A percentile compares a stretch with the other conserved stretches of the same genome.
phyloP scores from a whole-genome alignment of 768 basidiomycete species.

The Boletales sp. region DNA sequence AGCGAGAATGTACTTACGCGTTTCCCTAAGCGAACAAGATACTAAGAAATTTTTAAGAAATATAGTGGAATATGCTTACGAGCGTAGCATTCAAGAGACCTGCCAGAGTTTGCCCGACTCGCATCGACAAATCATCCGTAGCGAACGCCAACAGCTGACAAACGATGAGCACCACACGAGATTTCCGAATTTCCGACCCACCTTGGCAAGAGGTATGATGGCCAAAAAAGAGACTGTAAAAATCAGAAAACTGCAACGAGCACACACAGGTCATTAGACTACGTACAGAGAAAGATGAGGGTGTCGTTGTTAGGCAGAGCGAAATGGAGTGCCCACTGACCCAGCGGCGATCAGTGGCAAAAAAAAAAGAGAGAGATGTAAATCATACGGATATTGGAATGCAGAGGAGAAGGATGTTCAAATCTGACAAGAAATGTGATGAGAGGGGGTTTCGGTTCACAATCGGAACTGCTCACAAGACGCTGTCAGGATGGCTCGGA shows the following conservation, averaged over 20 bases:
- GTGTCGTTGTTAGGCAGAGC: conserved; percentile 49
- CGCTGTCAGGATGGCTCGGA: conserved; percentile 50
- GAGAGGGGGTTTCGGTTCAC: neutral
- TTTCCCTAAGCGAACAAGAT: conserved; percentile 22
- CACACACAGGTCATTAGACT: neutral
- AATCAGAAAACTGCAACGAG: neutral
- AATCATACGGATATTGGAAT: conserved; percentile 64
- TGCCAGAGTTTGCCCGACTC: conserved; percentile 80
- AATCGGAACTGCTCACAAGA: conserved; percentile 47
- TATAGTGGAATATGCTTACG: conserved; percentile 35
- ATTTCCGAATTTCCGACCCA: conserved; percentile 17
- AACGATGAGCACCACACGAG: neutral
- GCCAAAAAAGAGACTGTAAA: conserved; percentile 70
- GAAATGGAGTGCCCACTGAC: conserved; percentile 73
- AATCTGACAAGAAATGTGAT: conserved; percentile 37
- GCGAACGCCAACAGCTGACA: conserved; percentile 73
- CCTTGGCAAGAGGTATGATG: conserved; percentile 84
- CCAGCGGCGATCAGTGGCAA: conserved; percentile 1
- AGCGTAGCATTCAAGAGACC: conserved; percentile 85
- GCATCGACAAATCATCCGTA: conserved; percentile 79
- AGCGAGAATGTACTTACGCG: conserved; percentile 18
- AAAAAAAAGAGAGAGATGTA: neutral
- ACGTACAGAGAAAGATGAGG: conserved; percentile 71
- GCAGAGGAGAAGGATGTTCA: conserved; percentile 68
- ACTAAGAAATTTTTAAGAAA: neutral